Conservation (phyloP, 805 yeast genomes). For the Metschnikowia corniflorae region DNA sequence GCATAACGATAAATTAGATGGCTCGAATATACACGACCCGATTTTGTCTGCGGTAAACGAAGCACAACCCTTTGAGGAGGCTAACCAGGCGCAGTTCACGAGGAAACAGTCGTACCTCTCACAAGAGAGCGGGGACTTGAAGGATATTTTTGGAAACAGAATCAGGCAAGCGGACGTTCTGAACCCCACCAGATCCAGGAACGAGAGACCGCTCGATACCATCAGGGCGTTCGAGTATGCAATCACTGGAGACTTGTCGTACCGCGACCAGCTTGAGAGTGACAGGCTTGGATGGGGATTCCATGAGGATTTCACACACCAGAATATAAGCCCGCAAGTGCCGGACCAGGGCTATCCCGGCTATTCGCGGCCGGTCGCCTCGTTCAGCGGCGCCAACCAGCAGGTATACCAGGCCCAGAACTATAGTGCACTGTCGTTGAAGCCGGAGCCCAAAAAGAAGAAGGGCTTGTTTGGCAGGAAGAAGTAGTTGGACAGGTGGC, state of each 20-base stretch:
- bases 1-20: constrained; percentile 34
- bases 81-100: constrained; percentile 36
- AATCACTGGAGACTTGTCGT: constrained; percentile 80
- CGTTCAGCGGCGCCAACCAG: constrained; percentile 39
- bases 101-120: constrained; percentile 42
- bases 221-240: constrained; percentile 91
- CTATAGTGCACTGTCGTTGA: constrained; percentile 49
- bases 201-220: constrained; percentile 96
- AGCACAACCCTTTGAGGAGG: constrained; percentile 88
- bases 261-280: constrained; percentile 79
- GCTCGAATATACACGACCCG: constrained; percentile 61
- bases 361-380: constrained; percentile 34
- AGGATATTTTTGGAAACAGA: constrained; percentile 83
- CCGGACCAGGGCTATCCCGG: constrained; percentile 24
- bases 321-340: constrained; percentile 32
- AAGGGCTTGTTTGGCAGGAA: constrained; percentile 75
- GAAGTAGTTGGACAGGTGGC: constrained; percentile 27
- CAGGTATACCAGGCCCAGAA: constrained; percentile 53
- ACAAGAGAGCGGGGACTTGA: constrained; percentile 52
- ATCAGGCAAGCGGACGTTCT: constrained; percentile 80
- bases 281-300: constrained; percentile 80
- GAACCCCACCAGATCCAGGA: constrained; percentile 89
- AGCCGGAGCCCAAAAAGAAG: constrained; percentile 54
- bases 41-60: constrained; percentile 89
- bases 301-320: constrained; percentile 71